Base-by-base conservation (phyloP, 495 filamentous ascomycete species). In the Penicillium ucsense region DNA sequence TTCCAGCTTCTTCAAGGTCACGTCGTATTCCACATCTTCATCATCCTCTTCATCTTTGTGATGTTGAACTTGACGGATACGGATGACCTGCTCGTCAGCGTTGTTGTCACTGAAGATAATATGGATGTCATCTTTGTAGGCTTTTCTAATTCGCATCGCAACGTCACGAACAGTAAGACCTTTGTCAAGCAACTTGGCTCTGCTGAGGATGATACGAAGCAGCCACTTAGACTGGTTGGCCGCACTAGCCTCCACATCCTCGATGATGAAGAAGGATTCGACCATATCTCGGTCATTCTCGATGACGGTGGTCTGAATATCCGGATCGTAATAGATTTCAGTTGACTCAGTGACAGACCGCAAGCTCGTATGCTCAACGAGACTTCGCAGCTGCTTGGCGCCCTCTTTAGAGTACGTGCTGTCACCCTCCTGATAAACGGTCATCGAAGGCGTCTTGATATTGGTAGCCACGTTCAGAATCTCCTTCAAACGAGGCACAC, bases 51-150 rank as follows among this genome's bases (percentile, higher is more conserved):
- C 80, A 55, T 94, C 88, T 48, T 81, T 81, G 45, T 81, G 72
- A 37, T 79, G 74, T 31, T 77, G 68, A 50, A 94, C 81, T 56
- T 94, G 84, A 45, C 92, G 88, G 39, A 96, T 84, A 63, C 92
- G 91, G 51, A 99, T 86, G 42, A 96, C 83, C 61, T 94, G 89
- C 59, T 94, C 81, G 49, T 95, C 91, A 30, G 90, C 91, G 63
- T 99, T 99, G 70, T 96, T 90, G 58, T 99, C 92, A 63, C 88
- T 94, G 75, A 95, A 96, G 38, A 99, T 88, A 36, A 98, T 82
- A 8, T 89, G 89, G 48, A 95, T 72, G 65, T 96, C 89, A 40
- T 78, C 80, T n/a, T 79, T 78, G 59, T 94, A 97, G 31, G 84
- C 82, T 45, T 88, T 79, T 66, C 94, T 94, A 67, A 98, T 87